Conservation (phyloP, 106 monocot species). For the Triglochin maritima region DNA sequence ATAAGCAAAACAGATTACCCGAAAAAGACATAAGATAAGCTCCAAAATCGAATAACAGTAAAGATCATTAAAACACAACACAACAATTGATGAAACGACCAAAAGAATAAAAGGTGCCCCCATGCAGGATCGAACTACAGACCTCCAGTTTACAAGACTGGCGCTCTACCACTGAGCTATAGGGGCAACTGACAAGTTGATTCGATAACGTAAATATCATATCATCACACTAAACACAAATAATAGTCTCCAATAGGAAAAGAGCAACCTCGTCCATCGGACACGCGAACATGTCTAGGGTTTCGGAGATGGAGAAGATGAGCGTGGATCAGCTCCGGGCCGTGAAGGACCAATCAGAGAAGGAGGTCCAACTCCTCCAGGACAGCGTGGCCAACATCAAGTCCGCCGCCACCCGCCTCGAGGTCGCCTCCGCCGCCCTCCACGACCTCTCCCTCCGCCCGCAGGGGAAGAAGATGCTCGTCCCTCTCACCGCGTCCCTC, state of each 20-base stretch:
- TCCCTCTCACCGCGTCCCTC: conserved; percentile 90
- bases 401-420: conserved; percentile 73
- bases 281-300: no score
- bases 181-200: conserved; percentile 1
- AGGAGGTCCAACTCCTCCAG: conserved; percentile 84
- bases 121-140: conserved; percentile 95
- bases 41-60: no score
- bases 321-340: conserved; percentile 76
- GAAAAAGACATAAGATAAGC: no score
- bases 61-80: no score
- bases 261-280: no score
- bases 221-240: no score
- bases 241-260: no score
- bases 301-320: conserved; percentile 46
- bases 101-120: conserved; percentile 46
- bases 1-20: no score
- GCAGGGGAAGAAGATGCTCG: conserved; percentile 90
- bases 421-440: conserved; percentile 61
- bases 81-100: no score
- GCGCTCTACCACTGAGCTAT: conserved; percentile 95
- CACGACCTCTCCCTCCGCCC: conserved; percentile 78
- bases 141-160: conserved; percentile 98
- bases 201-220: no score
- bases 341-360: conserved; percentile 81
- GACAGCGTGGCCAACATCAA: conserved; percentile 94